Base-by-base conservation (phyloP, 2,329 filamentous ascomycete genomes). In the Aspergillus sp. region DNA sequence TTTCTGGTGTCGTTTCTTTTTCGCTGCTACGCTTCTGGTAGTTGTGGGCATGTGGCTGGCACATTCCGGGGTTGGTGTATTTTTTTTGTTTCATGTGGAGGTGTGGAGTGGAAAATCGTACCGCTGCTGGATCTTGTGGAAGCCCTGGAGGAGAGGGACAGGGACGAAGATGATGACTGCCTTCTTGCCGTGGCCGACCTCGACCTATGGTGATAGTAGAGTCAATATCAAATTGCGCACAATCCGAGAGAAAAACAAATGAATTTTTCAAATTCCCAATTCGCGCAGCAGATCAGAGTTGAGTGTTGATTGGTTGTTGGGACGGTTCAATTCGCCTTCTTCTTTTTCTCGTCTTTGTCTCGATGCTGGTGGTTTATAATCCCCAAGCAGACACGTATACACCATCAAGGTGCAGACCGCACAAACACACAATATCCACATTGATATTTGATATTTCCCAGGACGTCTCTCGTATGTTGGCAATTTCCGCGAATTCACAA, bases 121-220 rank as follows among this genome's bases (percentile, higher is more conserved):
- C 94, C 95, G 93, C 87, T 98, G 95, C 89, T 99, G 95, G 81
- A 97, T 92, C 80, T 95, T 93, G 91, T 98, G 95, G 92, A 97
- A 99, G 82, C 91, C 91, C 82, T 89, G 86, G 82, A 99, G 92
- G 83, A 96, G 92, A 84, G 95, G 95, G 82, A 99, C 95, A 81
- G 95, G 95, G 88, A 99, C 95, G 91, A 99, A 99, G 91, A 99
- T 96, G 88, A 97, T 94, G 87, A 99, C 95, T 80, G 95, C 95
- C 91, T 98, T 99, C 89, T 97, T 97, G 89, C 95, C 95, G 87
- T 98, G 93, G 87, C 95, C 95, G 85, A 98, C 94, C 88, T 99
- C 95, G 87, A 99, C 95, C 95, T 99, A 78, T 75, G 79, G 79
- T 78, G 81, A 9, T 54, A 57, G 57, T 50, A 59, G 71, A 59